A percentile compares a stretch with the other conserved stretches of the same genome.
Evolutionary conservation across 129 eudicot species (phyloP).

Genomic region (Chrysanthemum lavandulifolium): DNA sequence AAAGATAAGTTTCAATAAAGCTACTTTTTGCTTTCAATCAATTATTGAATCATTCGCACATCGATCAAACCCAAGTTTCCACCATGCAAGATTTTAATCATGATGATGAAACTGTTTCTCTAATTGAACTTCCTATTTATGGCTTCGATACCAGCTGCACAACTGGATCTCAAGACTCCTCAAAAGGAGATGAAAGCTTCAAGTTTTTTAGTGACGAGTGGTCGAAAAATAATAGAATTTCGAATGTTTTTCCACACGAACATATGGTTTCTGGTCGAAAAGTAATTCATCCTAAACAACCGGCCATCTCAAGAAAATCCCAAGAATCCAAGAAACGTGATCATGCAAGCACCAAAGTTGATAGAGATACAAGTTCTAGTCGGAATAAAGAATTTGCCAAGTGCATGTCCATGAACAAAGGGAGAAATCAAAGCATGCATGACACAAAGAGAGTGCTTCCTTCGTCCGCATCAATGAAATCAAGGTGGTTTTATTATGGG

Average conservation of each 20-base stretch:
- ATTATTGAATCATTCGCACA: not conserved
- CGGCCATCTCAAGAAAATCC: conserved; percentile 19
- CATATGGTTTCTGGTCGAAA: conserved; percentile 23
- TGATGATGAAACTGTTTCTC: conserved; percentile 33
- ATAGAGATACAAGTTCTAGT: not conserved
- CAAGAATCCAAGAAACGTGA: conserved; percentile 28
- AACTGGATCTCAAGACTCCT: conserved; percentile 16
- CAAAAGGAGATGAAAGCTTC: conserved; percentile 33
- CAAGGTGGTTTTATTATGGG: conserved; percentile 37
- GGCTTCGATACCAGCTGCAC: conserved; percentile 10
- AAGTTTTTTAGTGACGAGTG: conserved; percentile 36
- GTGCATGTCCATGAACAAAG: conserved; percentile 21
- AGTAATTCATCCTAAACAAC: conserved; percentile 8
- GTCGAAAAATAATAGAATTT: conserved; percentile 20
- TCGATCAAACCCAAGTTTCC: conserved; percentile 8
- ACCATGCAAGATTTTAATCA: conserved; percentile 19
- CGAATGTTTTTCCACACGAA: conserved; percentile 15
- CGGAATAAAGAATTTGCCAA: conserved; percentile 10
- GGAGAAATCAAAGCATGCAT: conserved; percentile 19
- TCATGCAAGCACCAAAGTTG: conserved; percentile 9
- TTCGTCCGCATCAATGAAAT: conserved; percentile 11
- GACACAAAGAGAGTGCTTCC: conserved; percentile 13
- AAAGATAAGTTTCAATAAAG: conserved; percentile 5
- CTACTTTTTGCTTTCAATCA: conserved; percentile 13
- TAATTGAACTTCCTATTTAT: conserved; percentile 26